phyloP scores from a whole-genome alignment of 352 stramenopile species.

The Globisporangium rhizosaccharum region DNA sequence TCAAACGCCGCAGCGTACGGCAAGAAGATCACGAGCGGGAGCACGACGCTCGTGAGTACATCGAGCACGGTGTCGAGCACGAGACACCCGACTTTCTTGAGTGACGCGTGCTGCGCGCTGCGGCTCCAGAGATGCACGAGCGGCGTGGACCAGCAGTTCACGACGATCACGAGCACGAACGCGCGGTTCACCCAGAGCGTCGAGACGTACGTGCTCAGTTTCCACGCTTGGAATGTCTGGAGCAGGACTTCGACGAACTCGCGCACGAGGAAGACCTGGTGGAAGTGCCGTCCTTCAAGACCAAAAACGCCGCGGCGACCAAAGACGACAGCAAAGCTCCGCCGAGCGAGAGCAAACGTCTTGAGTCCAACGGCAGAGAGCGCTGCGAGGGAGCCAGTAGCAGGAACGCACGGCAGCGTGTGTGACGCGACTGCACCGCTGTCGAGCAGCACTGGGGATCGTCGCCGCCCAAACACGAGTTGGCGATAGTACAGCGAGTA shows the following conservation, averaged over 20 bases:
- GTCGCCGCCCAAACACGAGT: neutral
- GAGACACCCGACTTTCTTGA: conserved; percentile 10
- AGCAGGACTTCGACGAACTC: conserved; percentile 4
- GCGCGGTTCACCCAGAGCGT: conserved; percentile 9
- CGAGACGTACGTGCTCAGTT: conserved; percentile 4
- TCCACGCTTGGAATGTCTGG: conserved; percentile 10
- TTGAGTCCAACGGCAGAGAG: neutral
- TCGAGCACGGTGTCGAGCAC: conserved; percentile 1
- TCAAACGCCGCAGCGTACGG: conserved; percentile 4
- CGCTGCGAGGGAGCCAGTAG: too few relatives aligned
- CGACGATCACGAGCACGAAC: conserved; percentile 5
- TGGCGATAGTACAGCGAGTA: conserved; percentile 5
- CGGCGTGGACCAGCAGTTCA: conserved; percentile 10
- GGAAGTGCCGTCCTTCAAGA: conserved; percentile 3
- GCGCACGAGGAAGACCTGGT: conserved; percentile 5
- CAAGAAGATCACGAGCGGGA: conserved; percentile 11
- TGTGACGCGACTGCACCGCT: too few relatives aligned
- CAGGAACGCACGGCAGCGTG: too few relatives aligned
- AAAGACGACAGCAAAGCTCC: neutral
- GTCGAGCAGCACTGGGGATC: too few relatives aligned
- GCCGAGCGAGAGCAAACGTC: neutral
- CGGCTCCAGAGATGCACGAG: conserved; percentile 5
- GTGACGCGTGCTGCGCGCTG: neutral
- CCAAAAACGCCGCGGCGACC: conserved; percentile 7
- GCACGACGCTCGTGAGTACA: conserved; percentile 5